Base-by-base conservation (phyloP, 2,329 filamentous ascomycete species). In the Arthrobotrys musiformis region DNA sequence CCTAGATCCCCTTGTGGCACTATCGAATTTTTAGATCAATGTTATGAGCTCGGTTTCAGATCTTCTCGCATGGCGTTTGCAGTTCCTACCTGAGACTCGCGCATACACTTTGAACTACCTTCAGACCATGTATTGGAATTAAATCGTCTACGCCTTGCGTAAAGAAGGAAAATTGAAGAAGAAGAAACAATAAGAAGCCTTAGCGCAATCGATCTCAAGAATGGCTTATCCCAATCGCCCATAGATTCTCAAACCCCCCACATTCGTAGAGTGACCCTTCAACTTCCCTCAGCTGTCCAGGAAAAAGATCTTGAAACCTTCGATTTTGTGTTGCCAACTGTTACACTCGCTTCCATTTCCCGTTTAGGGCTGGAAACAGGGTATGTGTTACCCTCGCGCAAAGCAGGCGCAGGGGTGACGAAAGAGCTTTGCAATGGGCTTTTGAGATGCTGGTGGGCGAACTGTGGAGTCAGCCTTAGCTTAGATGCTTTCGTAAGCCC, bases 261-360 rank as follows among this genome's bases (percentile, higher is more conserved):
- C n/a, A n/a, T n/a, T n/a, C n/a, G n/a, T n/a, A n/a, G n/a, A n/a
- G n/a, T n/a, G n/a, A n/a, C n/a, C n/a, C n/a, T 42, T 42, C 40
- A 50, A 50, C 46, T 50, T 50, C 50, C n/a, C 54, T 40, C 54
- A 58, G 22, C n/a, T n/a, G n/a, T n/a, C n/a, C n/a, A n/a, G n/a
- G n/a, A n/a, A 58, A 58, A 37, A 8, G 24, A 37, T 26, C 30
- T 15, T 58, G 54, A 58, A 58, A 58, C 54, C 11, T 40, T 58
- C 54, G 30, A 40, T 58, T 40, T 56, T 58, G 54, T 40, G 54
- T 58, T 58, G 54, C 54, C 19, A 24, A 26, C 33, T 58, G 54
- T 58, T 58, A 58, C 54, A 37, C 54, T 40, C 54, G 33, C 33
- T 58, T 58, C 19, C 8, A 13, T 19, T 58, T 7, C 54, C 33